Base-by-base conservation (phyloP, 2,329 filamentous ascomycete genomes). In the Pseudonectria foliicola region DNA sequence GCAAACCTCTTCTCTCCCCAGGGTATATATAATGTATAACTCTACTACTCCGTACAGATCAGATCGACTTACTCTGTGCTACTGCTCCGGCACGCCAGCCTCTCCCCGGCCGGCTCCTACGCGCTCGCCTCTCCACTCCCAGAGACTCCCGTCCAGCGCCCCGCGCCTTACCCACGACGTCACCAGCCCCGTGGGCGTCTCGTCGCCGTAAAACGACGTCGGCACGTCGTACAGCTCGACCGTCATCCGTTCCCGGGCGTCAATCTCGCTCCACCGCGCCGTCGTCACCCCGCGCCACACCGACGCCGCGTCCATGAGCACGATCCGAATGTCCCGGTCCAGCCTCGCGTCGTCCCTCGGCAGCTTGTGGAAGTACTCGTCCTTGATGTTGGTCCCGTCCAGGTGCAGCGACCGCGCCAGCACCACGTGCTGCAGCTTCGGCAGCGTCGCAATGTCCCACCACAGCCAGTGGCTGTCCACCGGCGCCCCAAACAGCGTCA, bases 401-500 rank as follows among this genome's bases (percentile, higher is more conserved):
- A 67, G 36, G 4, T 49, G 47, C 30, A 58, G 52, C 13, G 64
- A 50, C 25, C 58, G 53, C 21, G 64, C 64, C 14, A 73, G 50
- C 8, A 71, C 60, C 4, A 72, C 50, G 10, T 60, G 62, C 18
- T 63, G 55, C 27, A 73, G 49, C 23, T 49, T 42, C 6, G 54
- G 39, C 38, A 66, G 51, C 23, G 51, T 52, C 12, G 59, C 61
- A 32, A 69, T 50, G 30, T 56, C 54, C 44, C 50, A 53, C 62
- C 62, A 67, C 23, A 67, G 52, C 52, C 50, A 55, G 35, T 61
- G 55, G 8, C 56, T 57, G 39, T 61, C 55, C 4, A 59, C 18
- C 8, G 59, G 57, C 10, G 54, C 61, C 14, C 61, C 60, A 40
- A 68, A 70, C 13, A 73, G 52, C 25, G 59, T 62, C 12, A 73